Conservation (phyloP, 768 basidiomycete species). For the Gloeopeniophorella convolvens region DNA sequence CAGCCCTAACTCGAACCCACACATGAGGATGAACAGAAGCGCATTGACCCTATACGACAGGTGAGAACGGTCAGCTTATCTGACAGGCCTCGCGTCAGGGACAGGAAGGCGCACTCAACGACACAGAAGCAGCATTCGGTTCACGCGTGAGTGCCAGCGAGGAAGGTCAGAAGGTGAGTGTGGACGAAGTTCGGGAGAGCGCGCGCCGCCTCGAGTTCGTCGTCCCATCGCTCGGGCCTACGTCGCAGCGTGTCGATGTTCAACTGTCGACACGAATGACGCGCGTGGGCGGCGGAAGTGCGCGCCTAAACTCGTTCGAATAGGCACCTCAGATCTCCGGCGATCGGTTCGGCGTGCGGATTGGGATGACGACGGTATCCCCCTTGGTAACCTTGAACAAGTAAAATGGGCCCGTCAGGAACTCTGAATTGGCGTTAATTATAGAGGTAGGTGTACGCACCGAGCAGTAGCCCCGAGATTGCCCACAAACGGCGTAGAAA, state of each 20-base stretch:
- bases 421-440: background rate
- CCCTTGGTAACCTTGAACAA: constrained; percentile 15
- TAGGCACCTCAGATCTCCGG: constrained; percentile 30
- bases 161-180: constrained; percentile 25
- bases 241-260: no score
- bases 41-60: constrained; percentile 22
- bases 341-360: constrained; percentile 24
- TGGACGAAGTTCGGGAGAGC: constrained; percentile 13
- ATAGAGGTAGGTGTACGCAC: no score
- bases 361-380: constrained; percentile 22
- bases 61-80: background rate
- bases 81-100: no score
- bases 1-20: constrained; percentile 22
- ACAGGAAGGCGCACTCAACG: constrained; percentile 20
- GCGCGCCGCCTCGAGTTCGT: constrained; percentile 10
- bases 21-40: constrained; percentile 22
- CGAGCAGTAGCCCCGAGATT: constrained; percentile 13
- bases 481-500: constrained; percentile 22
- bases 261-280: no score
- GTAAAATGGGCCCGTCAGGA: no score
- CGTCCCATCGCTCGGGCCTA: constrained; percentile 21
- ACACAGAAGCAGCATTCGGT: constrained; percentile 27
- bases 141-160: constrained; percentile 27
- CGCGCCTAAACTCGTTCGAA: constrained; percentile 26
- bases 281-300: no score